Evolutionary conservation across 257 asterid genomes (phyloP).

Genomic region (Leonotis leonurus): DNA sequence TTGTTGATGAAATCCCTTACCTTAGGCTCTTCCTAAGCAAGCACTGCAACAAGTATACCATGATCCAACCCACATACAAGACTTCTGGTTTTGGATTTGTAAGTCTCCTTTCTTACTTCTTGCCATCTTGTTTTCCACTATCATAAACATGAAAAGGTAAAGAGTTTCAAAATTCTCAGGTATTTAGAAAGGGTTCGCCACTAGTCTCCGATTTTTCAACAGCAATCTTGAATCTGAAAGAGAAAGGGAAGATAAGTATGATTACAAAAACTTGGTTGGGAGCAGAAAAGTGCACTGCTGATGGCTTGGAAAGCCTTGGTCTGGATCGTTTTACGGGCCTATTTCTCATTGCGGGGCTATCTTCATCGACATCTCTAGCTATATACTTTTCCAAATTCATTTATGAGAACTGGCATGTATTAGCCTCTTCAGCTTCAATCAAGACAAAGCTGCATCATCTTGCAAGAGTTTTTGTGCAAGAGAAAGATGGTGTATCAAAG

Average conservation of each 20-base stretch:
- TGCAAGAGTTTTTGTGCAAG: neutral
- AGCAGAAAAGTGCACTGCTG: neutral
- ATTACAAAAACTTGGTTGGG: neutral
- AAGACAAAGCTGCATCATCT: neutral
- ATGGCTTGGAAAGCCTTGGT: neutral
- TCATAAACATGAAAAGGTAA: neutral
- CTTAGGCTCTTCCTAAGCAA: neutral
- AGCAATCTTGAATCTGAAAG: neutral
- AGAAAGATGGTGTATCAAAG: neutral
- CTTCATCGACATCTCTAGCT: neutral
- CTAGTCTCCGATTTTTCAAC: neutral
- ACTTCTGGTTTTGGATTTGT: conserved; percentile 21
- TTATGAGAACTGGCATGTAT: neutral
- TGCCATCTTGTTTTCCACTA: neutral
- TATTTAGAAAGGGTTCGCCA: neutral
- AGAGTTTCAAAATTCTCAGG: neutral
- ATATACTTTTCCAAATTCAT: neutral
- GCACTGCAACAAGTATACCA: neutral
- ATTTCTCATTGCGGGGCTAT: neutral
- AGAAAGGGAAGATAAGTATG: neutral
- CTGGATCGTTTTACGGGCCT: neutral
- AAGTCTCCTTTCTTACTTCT: neutral
- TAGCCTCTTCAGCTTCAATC: neutral
- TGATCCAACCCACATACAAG: neutral
- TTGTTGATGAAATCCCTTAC: neutral